phyloP scores from a whole-genome alignment of 495 filamentous ascomycete genomes.

The Pseudevernia furfuracea region DNA sequence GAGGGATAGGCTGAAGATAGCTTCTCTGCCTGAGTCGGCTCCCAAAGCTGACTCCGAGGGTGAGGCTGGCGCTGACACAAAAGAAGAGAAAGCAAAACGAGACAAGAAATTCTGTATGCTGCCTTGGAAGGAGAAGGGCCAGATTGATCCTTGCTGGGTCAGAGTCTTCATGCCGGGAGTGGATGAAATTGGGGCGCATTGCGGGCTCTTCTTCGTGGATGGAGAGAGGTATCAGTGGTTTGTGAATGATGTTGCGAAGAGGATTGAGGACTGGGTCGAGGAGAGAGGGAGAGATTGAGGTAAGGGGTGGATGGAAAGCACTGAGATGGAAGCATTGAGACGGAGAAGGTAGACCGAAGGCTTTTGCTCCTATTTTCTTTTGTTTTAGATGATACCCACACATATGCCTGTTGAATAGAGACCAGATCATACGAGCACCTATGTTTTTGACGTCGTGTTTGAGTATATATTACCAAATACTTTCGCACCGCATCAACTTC shows the following conservation, averaged over 20 bases:
- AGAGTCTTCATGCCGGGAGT: conserved; percentile 71
- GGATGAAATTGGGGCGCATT: conserved; percentile 81
- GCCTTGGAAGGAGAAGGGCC: conserved; percentile 43
- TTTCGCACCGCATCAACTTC: neutral
- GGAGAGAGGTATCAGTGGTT: conserved; percentile 61
- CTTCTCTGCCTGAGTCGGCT: conserved; percentile 5
- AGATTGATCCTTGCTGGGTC: conserved; percentile 60
- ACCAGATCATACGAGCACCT: neutral
- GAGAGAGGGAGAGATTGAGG: conserved; percentile 45
- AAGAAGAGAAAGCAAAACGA: conserved; percentile 37
- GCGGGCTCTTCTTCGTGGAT: conserved; percentile 65
- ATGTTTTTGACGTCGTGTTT: neutral
- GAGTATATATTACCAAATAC: neutral
- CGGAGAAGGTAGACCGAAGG: neutral
- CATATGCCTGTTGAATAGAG: neutral
- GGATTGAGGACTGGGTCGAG: conserved; percentile 69
- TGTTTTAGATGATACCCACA: conserved; percentile 10
- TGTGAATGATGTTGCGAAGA: conserved; percentile 63
- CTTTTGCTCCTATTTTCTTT: neutral
- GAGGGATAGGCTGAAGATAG: neutral
- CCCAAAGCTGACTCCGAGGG: neutral
- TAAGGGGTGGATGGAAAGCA: neutral
- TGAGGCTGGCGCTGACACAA: conserved; percentile 4
- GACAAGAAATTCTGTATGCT: conserved; percentile 73
- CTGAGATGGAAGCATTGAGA: neutral